Evolutionary conservation across 352 stramenopile genomes (phyloP).

Genomic region (Phytophthora pluvialis): DNA sequence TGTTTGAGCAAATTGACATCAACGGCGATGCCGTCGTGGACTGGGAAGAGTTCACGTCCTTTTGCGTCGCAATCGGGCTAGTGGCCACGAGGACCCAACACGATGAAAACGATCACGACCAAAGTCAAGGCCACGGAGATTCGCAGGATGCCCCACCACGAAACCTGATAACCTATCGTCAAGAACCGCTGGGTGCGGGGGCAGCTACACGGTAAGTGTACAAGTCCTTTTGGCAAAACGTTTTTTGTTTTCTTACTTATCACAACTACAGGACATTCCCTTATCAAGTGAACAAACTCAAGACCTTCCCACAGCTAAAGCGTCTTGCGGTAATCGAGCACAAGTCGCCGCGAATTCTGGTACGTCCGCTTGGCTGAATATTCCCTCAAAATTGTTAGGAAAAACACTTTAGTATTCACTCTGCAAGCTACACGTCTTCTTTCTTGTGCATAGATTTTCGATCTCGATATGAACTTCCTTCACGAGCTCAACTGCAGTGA

Average conservation of each 20-base stretch:
- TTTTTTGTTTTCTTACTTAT: background rate
- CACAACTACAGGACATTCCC: constrained; percentile 50
- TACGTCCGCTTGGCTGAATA: constrained; percentile 20
- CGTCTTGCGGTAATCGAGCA: constrained; percentile 68
- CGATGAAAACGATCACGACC: constrained; percentile 33
- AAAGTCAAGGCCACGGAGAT: constrained; percentile 28
- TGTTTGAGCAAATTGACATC: constrained; percentile 89
- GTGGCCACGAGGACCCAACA: constrained; percentile 46
- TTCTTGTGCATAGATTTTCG: constrained; percentile 56
- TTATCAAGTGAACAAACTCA: constrained; percentile 69
- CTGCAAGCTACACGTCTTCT: too few relatives aligned
- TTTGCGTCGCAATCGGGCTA: constrained; percentile 74
- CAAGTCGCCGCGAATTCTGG: constrained; percentile 60
- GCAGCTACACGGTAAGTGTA: constrained; percentile 30
- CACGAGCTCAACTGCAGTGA: constrained; percentile 67
- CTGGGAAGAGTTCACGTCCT: constrained; percentile 89
- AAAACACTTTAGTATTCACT: too few relatives aligned
- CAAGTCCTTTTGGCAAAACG: background rate
- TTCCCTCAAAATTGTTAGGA: too few relatives aligned
- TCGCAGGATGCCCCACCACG: constrained; percentile 24
- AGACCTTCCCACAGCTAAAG: constrained; percentile 51
- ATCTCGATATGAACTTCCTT: constrained; percentile 64
- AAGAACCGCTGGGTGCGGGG: constrained; percentile 27
- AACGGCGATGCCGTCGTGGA: constrained; percentile 79
- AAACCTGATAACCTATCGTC: constrained; percentile 29